phyloP scores from a whole-genome alignment of 768 basidiomycete genomes.

The Boletellus ananiceps region DNA sequence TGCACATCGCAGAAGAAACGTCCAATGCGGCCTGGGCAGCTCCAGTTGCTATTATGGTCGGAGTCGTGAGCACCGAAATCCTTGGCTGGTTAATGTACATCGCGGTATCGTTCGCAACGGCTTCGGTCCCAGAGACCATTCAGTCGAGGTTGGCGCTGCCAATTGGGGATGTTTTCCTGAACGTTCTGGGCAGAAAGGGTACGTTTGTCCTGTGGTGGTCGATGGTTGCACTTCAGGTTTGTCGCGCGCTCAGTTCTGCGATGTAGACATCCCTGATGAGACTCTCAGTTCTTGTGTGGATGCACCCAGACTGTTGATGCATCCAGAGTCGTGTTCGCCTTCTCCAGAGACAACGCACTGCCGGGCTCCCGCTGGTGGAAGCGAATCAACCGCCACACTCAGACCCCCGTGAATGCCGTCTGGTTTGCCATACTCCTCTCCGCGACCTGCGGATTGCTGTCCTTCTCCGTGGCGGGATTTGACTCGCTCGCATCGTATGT shows the following conservation, averaged over 20 bases:
- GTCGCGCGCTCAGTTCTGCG: background rate
- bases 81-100: slow-evolving; percentile 43
- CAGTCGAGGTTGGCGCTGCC: slow-evolving; percentile 34
- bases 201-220: slow-evolving; percentile 42
- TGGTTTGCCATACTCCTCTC: slow-evolving; percentile 35
- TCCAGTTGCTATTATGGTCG: slow-evolving; percentile 43
- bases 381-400: slow-evolving; percentile 28
- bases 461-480: slow-evolving; percentile 32
- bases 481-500: slow-evolving; percentile 34
- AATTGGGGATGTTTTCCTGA: slow-evolving; percentile 39
- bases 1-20: slow-evolving; percentile 44
- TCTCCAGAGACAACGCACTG: slow-evolving; percentile 36
- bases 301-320: slow-evolving; percentile 46
- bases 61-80: slow-evolving; percentile 36
- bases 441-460: slow-evolving; percentile 29
- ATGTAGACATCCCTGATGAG: background rate
- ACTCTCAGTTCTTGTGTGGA: slow-evolving; percentile 36
- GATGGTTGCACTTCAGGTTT: slow-evolving; percentile 41
- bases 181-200: slow-evolving; percentile 37
- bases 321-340: slow-evolving; percentile 44
- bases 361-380: slow-evolving; percentile 38
- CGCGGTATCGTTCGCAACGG: slow-evolving; percentile 40
- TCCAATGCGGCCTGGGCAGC: slow-evolving; percentile 40
- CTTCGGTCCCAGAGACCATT: slow-evolving; percentile 34
- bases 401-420: slow-evolving; percentile 38